Conservation (phyloP, 345 rosid genomes). For the Eucalyptus fibrosa region DNA sequence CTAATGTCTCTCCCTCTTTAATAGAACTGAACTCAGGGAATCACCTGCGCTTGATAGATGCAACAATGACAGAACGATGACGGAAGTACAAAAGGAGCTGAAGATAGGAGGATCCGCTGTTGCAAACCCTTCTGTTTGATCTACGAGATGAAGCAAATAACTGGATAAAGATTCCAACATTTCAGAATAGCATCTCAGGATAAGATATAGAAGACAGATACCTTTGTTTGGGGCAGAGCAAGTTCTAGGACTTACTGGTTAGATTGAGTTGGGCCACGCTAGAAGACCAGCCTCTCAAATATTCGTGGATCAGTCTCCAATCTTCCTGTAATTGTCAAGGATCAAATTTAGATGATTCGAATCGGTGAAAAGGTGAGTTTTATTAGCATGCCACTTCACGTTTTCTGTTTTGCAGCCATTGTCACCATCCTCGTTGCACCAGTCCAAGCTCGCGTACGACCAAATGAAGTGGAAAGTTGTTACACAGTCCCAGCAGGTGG, state of each 20-base stretch:
- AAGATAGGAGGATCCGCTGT: not conserved
- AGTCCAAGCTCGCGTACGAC: not conserved
- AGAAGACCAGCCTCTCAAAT: not conserved
- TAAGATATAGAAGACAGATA: not conserved
- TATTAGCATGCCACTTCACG: not conserved
- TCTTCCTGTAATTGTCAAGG: not conserved
- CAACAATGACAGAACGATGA: not conserved
- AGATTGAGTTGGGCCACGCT: not conserved
- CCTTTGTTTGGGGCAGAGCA: not conserved
- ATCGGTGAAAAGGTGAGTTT: not conserved
- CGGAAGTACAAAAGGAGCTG: not conserved
- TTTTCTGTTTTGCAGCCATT: not conserved
- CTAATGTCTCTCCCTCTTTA: not conserved
- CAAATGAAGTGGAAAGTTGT: not conserved
- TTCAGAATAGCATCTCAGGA: not conserved
- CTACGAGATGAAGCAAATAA: conserved; percentile 5
- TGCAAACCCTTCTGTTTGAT: not conserved
- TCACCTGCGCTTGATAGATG: not conserved
- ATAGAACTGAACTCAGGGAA: not conserved
- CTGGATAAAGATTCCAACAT: not conserved
- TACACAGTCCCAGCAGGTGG: no score
- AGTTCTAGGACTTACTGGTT: not conserved
- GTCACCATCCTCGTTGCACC: not conserved
- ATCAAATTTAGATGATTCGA: not conserved
- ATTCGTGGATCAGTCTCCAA: not conserved